A percentile compares a stretch with the other conserved stretches of the same genome.
Conservation (phyloP, 2,329 filamentous ascomycete species). For the Hirsutella thompsonii region DNA sequence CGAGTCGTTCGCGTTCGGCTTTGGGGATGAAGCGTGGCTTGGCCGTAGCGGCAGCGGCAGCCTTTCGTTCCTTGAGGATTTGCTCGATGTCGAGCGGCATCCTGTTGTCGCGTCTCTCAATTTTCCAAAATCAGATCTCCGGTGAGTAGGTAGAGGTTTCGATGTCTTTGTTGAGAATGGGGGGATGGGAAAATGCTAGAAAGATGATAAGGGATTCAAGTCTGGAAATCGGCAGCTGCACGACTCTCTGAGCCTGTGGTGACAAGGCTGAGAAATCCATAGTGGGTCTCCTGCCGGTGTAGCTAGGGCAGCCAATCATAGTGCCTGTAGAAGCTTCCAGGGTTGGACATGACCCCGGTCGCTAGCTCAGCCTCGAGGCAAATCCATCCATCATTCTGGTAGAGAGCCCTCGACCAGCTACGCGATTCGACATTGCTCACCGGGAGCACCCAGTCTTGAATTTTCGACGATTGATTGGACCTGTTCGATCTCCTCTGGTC, state of each 20-base stretch:
- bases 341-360: neutral
- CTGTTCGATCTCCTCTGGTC: neutral
- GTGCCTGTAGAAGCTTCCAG: no score
- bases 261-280: conserved; percentile 5
- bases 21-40: conserved; percentile 85
- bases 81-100: conserved; percentile 68
- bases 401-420: neutral
- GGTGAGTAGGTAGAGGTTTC: no score
- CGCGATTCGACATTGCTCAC: neutral
- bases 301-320: conserved; percentile 3
- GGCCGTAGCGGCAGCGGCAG: conserved; percentile 68
- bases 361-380: neutral
- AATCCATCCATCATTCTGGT: neutral
- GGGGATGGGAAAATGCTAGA: neutral
- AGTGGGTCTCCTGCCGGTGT: neutral
- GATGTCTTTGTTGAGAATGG: no score
- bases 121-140: no score
- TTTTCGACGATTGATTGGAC: neutral
- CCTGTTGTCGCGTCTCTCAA: neutral
- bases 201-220: no score
- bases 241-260: no score
- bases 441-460: neutral
- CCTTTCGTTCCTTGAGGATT: conserved; percentile 72
- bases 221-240: no score
- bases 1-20: conserved; percentile 67